phyloP scores from a whole-genome alignment of 129 eudicot species.

The Saposhnikovia divaricata region DNA sequence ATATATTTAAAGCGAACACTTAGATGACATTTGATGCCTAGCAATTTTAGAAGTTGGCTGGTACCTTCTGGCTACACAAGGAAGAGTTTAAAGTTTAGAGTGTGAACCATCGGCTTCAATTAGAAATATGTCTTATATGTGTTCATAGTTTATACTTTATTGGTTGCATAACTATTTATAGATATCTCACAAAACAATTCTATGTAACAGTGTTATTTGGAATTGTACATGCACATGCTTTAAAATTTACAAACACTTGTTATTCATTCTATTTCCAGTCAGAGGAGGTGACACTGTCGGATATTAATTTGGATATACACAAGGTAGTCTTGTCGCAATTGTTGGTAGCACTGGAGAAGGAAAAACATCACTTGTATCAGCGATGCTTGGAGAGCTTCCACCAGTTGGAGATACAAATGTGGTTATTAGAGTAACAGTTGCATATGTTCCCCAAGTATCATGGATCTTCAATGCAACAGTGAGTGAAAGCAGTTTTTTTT shows the following conservation, averaged over 20 bases:
- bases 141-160: neutral
- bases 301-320: conserved; percentile 70
- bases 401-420: no score
- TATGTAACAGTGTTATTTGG: neutral
- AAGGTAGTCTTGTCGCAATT: conserved; percentile 72
- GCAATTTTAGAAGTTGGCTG: neutral
- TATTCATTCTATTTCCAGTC: conserved; percentile 38
- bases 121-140: neutral
- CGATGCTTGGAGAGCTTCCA: no score
- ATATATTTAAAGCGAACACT: no score
- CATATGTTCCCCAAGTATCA: no score
- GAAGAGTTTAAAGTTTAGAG: neutral
- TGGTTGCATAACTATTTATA: neutral
- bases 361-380: conserved; percentile 22
- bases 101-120: neutral
- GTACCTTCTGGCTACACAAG: neutral
- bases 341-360: conserved; percentile 99
- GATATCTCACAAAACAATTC: neutral
- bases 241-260: neutral
- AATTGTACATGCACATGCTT: neutral
- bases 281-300: conserved; percentile 58
- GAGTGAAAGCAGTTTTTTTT: conserved; percentile 15
- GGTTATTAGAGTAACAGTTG: no score
- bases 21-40: neutral
- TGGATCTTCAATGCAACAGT: conserved; percentile 97